A percentile compares a stretch with the other conserved stretches of the same genome.
phyloP scores from a whole-genome alignment of 1,139 yeast species.

The Saccharomyces hybrid region DNA sequence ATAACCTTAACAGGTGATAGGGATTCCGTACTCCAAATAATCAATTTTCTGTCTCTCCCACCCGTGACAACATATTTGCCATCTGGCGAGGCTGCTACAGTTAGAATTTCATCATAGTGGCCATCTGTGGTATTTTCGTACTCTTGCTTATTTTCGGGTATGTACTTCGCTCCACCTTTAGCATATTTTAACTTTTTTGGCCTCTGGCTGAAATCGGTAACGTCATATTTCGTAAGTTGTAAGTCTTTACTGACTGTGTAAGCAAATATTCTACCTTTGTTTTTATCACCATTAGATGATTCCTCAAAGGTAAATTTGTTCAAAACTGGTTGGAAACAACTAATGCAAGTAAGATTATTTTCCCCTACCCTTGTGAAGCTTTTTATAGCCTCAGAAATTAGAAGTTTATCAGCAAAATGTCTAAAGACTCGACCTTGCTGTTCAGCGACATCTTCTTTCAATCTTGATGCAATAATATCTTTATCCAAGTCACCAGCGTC shows the following conservation, averaged over 20 bases:
- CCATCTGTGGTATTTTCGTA: constrained; percentile 41
- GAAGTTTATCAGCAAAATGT: constrained; percentile 48
- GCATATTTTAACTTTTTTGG: constrained; percentile 59
- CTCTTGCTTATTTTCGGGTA: constrained; percentile 39
- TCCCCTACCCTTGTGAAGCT: constrained; percentile 52
- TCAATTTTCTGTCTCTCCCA: constrained; percentile 70
- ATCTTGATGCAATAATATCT: constrained; percentile 72
- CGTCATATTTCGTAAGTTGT: constrained; percentile 73
- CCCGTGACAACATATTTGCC: constrained; percentile 89
- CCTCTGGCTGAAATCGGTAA: constrained; percentile 40
- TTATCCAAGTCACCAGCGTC: constrained; percentile 91
- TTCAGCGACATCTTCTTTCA: constrained; percentile 86
- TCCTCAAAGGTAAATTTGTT: constrained; percentile 25
- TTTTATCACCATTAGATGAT: constrained; percentile 15
- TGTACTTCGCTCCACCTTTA: constrained; percentile 52
- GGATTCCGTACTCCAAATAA: constrained; percentile 80
- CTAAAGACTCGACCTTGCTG: constrained; percentile 76
- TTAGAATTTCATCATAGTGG: constrained; percentile 66
- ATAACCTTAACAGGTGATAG: constrained; percentile 68
- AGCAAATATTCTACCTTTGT: constrained; percentile 39
- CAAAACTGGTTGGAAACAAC: constrained; percentile 32
- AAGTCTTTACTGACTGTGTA: constrained; percentile 82
- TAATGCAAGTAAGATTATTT: constrained; percentile 43
- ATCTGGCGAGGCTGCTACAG: constrained; percentile 81
- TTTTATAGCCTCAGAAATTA: constrained; percentile 39